These are phyloP conservation scores for Diutina pseudorugosa DNA, from an alignment of 1,139 yeast species.

Conservation along the genomic window DNA sequence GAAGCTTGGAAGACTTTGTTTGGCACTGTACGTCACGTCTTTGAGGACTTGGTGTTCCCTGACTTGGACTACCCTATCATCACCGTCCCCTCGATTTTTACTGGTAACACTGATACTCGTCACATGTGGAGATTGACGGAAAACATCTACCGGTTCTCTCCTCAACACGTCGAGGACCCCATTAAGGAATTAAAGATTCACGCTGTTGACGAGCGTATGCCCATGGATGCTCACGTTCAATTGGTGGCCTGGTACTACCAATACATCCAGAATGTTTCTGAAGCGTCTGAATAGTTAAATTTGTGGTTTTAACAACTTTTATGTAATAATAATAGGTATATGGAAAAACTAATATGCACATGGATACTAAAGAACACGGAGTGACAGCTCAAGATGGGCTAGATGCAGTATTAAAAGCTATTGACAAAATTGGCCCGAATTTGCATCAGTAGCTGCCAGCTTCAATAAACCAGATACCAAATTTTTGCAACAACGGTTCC, in stretches of 20 bases:
- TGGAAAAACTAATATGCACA: too few relatives aligned
- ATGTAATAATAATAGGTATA: too few relatives aligned
- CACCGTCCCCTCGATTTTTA: slow-evolving; percentile 21
- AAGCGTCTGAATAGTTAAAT: background rate
- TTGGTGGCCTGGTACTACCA: slow-evolving; percentile 50
- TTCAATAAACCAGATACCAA: too few relatives aligned
- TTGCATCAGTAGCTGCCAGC: too few relatives aligned
- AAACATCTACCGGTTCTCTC: slow-evolving; percentile 54
- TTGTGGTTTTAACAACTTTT: background rate
- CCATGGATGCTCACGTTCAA: slow-evolving; percentile 40
- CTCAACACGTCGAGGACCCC: slow-evolving; percentile 13
- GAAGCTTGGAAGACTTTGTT: slow-evolving; percentile 41
- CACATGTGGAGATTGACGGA: slow-evolving; percentile 66
- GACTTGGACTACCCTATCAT: slow-evolving; percentile 15
- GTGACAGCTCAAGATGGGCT: too few relatives aligned
- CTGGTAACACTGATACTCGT: slow-evolving; percentile 45
- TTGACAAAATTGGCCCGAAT: too few relatives aligned
- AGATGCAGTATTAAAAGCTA: too few relatives aligned
- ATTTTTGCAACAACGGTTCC: background rate
- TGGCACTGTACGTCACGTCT: slow-evolving; percentile 46
- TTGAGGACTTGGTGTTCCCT: slow-evolving; percentile 32
- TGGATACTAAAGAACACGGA: too few relatives aligned
- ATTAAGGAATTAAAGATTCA: slow-evolving; percentile 22
- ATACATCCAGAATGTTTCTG: slow-evolving; percentile 11
- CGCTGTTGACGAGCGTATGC: slow-evolving; percentile 48